phyloP scores from a whole-genome alignment of 2,329 filamentous ascomycete genomes.

The Diaporthe longicolla region DNA sequence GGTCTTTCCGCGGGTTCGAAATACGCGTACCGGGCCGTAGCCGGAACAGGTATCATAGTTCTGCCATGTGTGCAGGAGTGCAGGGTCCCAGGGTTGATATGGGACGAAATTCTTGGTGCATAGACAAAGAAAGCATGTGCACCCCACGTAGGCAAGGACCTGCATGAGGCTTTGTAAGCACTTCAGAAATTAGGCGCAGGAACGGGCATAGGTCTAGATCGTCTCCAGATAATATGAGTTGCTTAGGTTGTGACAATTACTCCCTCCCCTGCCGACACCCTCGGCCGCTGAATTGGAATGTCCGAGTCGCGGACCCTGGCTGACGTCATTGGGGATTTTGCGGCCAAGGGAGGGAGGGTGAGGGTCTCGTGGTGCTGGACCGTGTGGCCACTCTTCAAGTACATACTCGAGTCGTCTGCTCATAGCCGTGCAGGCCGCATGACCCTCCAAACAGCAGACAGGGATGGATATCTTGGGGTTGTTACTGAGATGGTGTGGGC shows the following conservation, averaged over 20 bases:
- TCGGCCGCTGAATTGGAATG: not conserved
- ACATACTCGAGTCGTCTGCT: not conserved
- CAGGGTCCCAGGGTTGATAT: not conserved
- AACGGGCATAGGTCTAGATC: too few species aligned
- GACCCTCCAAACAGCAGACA: not conserved
- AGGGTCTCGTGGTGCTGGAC: slow-evolving; percentile 12
- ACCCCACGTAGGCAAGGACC: not conserved
- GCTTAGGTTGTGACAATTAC: not conserved
- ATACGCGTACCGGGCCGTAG: too few species aligned
- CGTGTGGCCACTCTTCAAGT: not conserved
- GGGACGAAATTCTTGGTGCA: not conserved
- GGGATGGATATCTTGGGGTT: not conserved
- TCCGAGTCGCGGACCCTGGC: not conserved
- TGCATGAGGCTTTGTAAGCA: not conserved
- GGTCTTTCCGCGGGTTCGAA: too few species aligned
- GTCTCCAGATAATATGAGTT: too few species aligned
- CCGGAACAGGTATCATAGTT: not conserved
- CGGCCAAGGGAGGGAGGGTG: not conserved
- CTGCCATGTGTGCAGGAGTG: not conserved
- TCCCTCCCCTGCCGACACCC: not conserved
- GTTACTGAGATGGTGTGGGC: slow-evolving; percentile 3
- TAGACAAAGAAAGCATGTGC: not conserved
- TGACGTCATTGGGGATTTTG: slow-evolving; percentile 30
- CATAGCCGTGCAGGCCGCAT: slow-evolving; percentile 6
- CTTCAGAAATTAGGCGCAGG: not conserved